phyloP scores from a whole-genome alignment of 495 filamentous ascomycete species.

The Aspergillus campestris region DNA sequence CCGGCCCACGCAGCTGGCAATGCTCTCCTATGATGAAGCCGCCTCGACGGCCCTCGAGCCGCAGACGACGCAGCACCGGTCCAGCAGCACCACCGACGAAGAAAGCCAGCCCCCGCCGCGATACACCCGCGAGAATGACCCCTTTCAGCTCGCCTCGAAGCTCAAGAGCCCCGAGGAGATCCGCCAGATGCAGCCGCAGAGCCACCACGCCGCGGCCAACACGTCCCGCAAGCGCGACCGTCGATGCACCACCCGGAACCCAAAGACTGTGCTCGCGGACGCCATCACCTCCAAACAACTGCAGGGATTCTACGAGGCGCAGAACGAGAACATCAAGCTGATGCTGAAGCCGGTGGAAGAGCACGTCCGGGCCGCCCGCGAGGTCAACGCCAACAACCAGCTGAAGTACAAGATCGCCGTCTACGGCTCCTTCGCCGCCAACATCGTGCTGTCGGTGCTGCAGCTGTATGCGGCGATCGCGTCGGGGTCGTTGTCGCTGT shows the following conservation, averaged over 20 bases:
- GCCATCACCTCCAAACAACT: conserved; percentile 53
- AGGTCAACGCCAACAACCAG: conserved; percentile 71
- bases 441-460: conserved; percentile 65
- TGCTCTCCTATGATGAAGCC: conserved; percentile 21
- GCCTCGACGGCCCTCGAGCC: conserved; percentile 32
- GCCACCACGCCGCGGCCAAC: conserved; percentile 43
- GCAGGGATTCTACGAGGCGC: conserved; percentile 76
- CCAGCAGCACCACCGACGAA: conserved; percentile 42
- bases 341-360: conserved; percentile 91
- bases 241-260: conserved; percentile 18
- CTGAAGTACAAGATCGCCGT: conserved; percentile 84
- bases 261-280: conserved; percentile 24
- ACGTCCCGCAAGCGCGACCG: conserved; percentile 67
- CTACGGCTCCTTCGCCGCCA: conserved; percentile 80
- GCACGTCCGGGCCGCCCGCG: conserved; percentile 70
- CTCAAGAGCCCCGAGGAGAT: conserved; percentile 77
- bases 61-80: conserved; percentile 19
- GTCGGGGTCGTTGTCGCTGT: conserved; percentile 83
- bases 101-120: conserved; percentile 56
- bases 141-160: conserved; percentile 68
- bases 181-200: conserved; percentile 50
- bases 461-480: conserved; percentile 86
- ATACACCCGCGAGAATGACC: conserved; percentile 62
- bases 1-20: conserved; percentile 10
- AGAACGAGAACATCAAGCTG: conserved; percentile 89